Evolutionary conservation across 257 asterid species (phyloP), one percentile per base, ranked within the genome.

Genomic region (Primulina eburnea): DNA sequence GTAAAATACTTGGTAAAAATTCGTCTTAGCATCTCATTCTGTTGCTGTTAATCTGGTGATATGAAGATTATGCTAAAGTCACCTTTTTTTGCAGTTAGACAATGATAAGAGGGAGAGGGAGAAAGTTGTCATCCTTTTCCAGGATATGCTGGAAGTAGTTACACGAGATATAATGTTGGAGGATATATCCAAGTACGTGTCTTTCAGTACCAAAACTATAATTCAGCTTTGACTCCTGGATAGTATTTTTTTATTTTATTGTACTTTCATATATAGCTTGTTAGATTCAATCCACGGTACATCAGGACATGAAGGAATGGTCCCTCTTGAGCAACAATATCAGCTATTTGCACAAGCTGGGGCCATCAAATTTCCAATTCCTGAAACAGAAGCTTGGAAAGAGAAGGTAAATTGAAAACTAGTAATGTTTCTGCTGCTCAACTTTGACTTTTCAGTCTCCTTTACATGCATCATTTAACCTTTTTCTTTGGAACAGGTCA

Each of bases 291-390:
- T 88, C 77, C 89, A 86, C 71, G 99, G 96, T 70, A 90, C 84
- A 70, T 71, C 86, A 20, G 96, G 97, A 63, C 85, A 85, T 76
- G 97, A 91, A 81, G 99, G 92, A 77, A 84, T 83, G 90, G 73
- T 80, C 52, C 90, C 98, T 71, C 90, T 87, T 68, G 96, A 90
- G 77, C 96, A 92, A 75, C 97, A 87, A 68, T 85, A 92, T 85
- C 99, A 94, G 82, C 82, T 94, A 83, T 94, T 94, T 89, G 99
- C 99, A 66, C 91, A 97, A 70, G 92, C 88, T 62, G 99, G 99
- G 67, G 99, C 97, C 72, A 91, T 94, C 73, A 82, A 86, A 62
- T 94, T 94, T 80, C 99, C 99, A 56, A 80, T 76, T 73, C 92
- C 93, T 66, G 95, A 87, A 73, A 81, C 99, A 11, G 97, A 89